These are phyloP conservation scores for Cucurbita pepo DNA, from an alignment of 306 rosid species.

Conservation along the genomic window DNA sequence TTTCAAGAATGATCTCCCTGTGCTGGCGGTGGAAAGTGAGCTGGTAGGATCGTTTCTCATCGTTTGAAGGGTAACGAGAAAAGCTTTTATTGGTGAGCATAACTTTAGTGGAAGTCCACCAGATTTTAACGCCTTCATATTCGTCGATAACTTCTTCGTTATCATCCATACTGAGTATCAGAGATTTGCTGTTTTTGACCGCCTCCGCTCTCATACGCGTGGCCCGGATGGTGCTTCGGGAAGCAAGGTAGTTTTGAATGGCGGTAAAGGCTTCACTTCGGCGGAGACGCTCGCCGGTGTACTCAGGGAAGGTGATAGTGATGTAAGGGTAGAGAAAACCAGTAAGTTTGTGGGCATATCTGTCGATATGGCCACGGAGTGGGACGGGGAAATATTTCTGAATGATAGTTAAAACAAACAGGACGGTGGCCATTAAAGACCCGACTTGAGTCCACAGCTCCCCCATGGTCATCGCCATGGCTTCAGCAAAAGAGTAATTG, in stretches of 20 bases:
- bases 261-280: constrained; percentile 21
- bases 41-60: constrained; percentile 35
- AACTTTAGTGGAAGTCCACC: constrained; percentile 26
- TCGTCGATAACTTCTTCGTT: constrained; percentile 34
- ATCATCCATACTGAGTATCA: constrained; percentile 33
- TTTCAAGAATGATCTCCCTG: constrained; percentile 31
- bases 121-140: constrained; percentile 16
- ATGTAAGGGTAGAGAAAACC: constrained; percentile 25
- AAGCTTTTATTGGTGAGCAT: background rate
- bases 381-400: constrained; percentile 20
- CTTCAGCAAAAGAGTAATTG: too few species aligned
- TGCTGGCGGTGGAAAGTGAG: constrained; percentile 48
- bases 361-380: background rate
- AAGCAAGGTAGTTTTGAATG: constrained; percentile 27
- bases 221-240: constrained; percentile 17
- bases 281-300: constrained; percentile 8
- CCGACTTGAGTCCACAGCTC: constrained; percentile 21
- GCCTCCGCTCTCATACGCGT: constrained; percentile 34
- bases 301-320: constrained; percentile 31
- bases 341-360: constrained; percentile 1
- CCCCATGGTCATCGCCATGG: background rate
- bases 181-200: constrained; percentile 17
- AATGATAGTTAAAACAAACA: constrained; percentile 18
- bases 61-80: constrained; percentile 8
- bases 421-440: constrained; percentile 15